Evolutionary conservation across 1,139 yeast species (phyloP), one percentile per base, ranked within the genome.

Genomic region (Saccharomyces hybrid): DNA sequence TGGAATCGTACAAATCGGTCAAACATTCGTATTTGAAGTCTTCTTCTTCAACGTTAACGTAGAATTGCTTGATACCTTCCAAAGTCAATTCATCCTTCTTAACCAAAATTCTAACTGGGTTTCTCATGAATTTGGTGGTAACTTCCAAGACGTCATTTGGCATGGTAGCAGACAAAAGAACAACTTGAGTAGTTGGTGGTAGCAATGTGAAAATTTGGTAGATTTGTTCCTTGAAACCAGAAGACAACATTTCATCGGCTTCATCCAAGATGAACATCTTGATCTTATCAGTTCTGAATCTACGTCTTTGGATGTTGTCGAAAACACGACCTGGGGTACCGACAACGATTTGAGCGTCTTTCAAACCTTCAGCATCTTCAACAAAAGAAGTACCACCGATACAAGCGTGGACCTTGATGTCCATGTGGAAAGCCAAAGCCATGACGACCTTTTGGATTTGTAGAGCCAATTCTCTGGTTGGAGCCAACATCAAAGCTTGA

Each of bases 291-390:
- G 97, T 89, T 76, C 82, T 86, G 78, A 93, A 85, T 78, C 80
- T 81, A 75, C 97, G 85, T 77, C 97, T 85, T 77, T 88, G 90
- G 73, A 93, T 93, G 96, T 93, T 91, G 76, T 93, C 98, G 75
- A 77, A 86, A 66, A 93, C 97, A 82, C 99, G 89, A 77, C 99
- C 99, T 75, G 99, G 99, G 68, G 99, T 93, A 79, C 99, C 99
- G 64, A 91, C 96, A 67, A 93, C 96, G 62, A 93, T 82, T 78
- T 93, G 99, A 66, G 89, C 96, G 61, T 84, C 81, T 74, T 83
- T 87, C 77, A 93, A 85, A 63, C 95, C 95, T 73, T 87, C 89
- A 67, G 89, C 86, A 78, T 93, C 99, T 67, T 90, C 96, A 66
- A 81, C 80, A 75, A 88, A 81, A 61, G 95, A 84, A 68, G 96